Conservation (phyloP, 129 eudicot genomes). For the Flaveria brownii region DNA sequence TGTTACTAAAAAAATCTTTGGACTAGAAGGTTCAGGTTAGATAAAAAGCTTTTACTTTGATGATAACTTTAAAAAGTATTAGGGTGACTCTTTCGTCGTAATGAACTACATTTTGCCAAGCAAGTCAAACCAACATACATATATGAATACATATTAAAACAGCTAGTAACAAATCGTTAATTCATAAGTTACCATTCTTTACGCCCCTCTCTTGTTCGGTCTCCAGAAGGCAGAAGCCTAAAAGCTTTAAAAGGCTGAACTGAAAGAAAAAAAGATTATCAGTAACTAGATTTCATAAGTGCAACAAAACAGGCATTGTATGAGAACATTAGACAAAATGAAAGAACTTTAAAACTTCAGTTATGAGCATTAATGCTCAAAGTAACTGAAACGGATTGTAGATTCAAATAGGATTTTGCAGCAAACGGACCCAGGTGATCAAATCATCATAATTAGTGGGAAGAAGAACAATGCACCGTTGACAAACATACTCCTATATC, state of each 20-base stretch:
- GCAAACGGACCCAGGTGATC: neutral
- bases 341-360: neutral
- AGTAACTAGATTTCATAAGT: neutral
- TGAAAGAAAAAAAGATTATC: slow-evolving; percentile 20
- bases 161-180: neutral
- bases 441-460: neutral
- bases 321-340: slow-evolving; percentile 1
- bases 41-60: too few species aligned
- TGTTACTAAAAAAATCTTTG: neutral
- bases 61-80: too few species aligned
- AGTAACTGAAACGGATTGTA: neutral
- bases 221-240: slow-evolving; percentile 4
- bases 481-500: too few species aligned
- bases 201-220: slow-evolving; percentile 1
- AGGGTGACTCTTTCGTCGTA: neutral
- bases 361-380: neutral
- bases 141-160: neutral
- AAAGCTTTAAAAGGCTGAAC: slow-evolving; percentile 18
- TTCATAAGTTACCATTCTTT: slow-evolving; percentile 31
- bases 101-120: slow-evolving; percentile 1
- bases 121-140: neutral
- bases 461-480: slow-evolving; percentile 7
- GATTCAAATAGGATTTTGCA: too few species aligned
- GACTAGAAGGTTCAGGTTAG: neutral
- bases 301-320: slow-evolving; percentile 17